Conservation (phyloP, 2,329 filamentous ascomycete species). For the Colletotrichum melonis region DNA sequence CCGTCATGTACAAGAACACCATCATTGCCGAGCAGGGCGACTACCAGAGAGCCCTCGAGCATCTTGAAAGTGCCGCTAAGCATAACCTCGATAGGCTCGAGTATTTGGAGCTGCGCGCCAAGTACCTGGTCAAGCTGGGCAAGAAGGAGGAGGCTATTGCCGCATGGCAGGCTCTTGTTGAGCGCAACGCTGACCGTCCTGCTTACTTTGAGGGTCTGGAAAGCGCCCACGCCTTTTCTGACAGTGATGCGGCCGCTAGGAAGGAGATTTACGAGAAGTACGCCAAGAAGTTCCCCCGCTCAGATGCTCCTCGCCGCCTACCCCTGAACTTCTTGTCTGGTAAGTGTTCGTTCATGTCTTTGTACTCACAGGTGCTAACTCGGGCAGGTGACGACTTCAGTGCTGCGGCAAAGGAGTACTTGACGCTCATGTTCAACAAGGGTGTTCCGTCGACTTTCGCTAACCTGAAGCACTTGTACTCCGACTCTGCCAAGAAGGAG, state of each 20-base stretch:
- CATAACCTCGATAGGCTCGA: conserved; percentile 85
- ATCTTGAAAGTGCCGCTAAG: conserved; percentile 83
- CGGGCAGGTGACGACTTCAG: conserved; percentile 79
- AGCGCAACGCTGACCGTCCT: conserved; percentile 89
- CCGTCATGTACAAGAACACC: conserved; percentile 92
- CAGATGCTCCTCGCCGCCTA: conserved; percentile 86
- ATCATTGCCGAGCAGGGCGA: conserved; percentile 94
- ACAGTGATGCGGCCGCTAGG: conserved; percentile 69
- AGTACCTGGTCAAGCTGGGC: conserved; percentile 83
- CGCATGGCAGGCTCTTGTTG: conserved; percentile 83
- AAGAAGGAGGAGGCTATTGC: conserved; percentile 83
- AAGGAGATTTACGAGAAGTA: conserved; percentile 82
- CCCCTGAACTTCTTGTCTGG: conserved; percentile 90
- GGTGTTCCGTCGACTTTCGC: conserved; percentile 96
- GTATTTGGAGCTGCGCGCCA: conserved; percentile 85
- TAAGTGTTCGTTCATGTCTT: conserved; percentile 45
- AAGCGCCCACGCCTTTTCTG: conserved; percentile 47
- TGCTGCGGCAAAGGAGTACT: conserved; percentile 80
- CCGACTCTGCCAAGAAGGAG: conserved; percentile 80
- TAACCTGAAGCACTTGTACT: conserved; percentile 94
- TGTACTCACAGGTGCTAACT: conserved; percentile 36
- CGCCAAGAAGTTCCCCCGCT: conserved; percentile 82
- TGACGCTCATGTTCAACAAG: conserved; percentile 87
- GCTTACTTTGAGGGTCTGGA: conserved; percentile 86
- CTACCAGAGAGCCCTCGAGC: conserved; percentile 83